A percentile compares a stretch with the other conserved stretches of the same genome.
Conservation (phyloP, 2,329 filamentous ascomycete genomes). For the Nannizzia gypsea region DNA sequence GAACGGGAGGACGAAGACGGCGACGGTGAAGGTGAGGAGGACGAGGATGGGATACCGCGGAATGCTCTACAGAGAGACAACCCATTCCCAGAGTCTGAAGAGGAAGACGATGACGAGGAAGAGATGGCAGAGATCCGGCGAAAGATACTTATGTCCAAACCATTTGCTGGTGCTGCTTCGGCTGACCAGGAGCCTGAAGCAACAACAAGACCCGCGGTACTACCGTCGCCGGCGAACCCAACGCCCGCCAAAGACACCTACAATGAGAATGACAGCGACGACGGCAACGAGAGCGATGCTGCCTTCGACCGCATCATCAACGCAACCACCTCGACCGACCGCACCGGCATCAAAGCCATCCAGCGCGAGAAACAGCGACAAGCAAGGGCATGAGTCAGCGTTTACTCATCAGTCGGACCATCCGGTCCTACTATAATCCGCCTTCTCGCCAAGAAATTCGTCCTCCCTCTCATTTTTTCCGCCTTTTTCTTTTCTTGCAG, state of each 20-base stretch:
- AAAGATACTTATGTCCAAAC: constrained; percentile 81
- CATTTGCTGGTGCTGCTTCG: constrained; percentile 46
- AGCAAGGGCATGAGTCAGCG: neutral
- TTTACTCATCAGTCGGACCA: too few species aligned
- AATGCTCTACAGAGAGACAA: constrained; percentile 51
- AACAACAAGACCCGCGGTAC: neutral
- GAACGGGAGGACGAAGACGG: neutral
- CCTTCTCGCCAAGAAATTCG: neutral
- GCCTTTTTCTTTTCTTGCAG: neutral
- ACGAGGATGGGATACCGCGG: constrained; percentile 36
- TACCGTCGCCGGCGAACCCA: constrained; percentile 45
- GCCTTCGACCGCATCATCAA: constrained; percentile 89
- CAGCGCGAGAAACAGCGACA: constrained; percentile 38
- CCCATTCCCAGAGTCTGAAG: constrained; percentile 64
- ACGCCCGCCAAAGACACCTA: constrained; percentile 52
- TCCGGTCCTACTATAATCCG: neutral
- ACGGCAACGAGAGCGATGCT: constrained; percentile 54
- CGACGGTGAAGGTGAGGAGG: constrained; percentile 23
- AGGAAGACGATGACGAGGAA: constrained; percentile 76
- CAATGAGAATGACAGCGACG: constrained; percentile 55
- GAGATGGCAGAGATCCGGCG: constrained; percentile 87
- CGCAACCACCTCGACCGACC: constrained; percentile 78
- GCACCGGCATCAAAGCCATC: constrained; percentile 58
- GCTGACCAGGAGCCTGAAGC: constrained; percentile 32
- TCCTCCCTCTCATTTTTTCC: neutral